Evolutionary conservation across 306 rosid species (phyloP).

Genomic region (Lathyrus tuberosus): DNA sequence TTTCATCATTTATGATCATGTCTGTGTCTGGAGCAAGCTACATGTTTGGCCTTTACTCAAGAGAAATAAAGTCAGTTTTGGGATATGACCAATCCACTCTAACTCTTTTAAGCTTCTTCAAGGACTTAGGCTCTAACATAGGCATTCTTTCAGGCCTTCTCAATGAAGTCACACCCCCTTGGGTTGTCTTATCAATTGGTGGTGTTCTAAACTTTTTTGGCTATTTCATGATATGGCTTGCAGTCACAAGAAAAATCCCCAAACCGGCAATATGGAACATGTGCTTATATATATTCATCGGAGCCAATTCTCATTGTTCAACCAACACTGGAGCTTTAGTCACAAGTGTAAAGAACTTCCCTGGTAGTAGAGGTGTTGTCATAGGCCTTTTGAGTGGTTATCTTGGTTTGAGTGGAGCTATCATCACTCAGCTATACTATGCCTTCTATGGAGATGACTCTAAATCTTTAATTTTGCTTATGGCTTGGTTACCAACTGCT

Average conservation of each 20-base stretch:
- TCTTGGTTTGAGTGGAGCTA: conserved; percentile 44
- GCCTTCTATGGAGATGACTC: conserved; percentile 60
- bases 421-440: conserved; percentile 49
- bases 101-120: conserved; percentile 45
- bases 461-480: conserved; percentile 55
- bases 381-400: conserved; percentile 46
- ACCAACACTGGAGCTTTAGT: conserved; percentile 49
- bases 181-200: conserved; percentile 44
- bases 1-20: conserved; percentile 50
- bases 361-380: conserved; percentile 47
- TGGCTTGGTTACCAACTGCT: conserved; percentile 75
- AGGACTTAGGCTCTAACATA: conserved; percentile 48
- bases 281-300: conserved; percentile 46
- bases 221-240: conserved; percentile 51
- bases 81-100: conserved; percentile 54
- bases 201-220: conserved; percentile 47
- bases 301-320: conserved; percentile 51
- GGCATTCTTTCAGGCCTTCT: conserved; percentile 48
- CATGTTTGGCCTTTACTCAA: conserved; percentile 48
- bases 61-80: conserved; percentile 45
- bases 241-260: conserved; percentile 45
- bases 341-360: conserved; percentile 51
- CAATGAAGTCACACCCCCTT: conserved; percentile 51
- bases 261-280: conserved; percentile 41
- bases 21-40: conserved; percentile 54